phyloP scores from a whole-genome alignment of 768 basidiomycete species.

The Suillus decipiens region DNA sequence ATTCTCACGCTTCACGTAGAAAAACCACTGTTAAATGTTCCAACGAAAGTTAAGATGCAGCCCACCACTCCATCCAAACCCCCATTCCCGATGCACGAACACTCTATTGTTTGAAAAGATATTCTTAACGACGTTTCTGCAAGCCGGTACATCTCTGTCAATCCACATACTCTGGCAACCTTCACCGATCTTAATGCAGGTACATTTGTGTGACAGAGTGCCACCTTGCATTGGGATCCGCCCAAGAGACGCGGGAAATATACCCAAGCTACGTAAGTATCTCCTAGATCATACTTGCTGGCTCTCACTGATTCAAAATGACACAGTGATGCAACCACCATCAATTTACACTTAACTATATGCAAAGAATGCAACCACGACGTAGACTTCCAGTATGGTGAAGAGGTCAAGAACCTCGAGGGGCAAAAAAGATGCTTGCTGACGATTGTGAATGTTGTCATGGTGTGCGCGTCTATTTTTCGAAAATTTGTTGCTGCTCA shows the following conservation, averaged over 20 bases:
- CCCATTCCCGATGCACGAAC: not conserved
- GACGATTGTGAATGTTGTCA: conserved; percentile 83
- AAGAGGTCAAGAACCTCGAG: conserved; percentile 69
- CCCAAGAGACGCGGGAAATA: conserved; percentile 65
- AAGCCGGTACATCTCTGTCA: not conserved
- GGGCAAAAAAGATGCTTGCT: conserved; percentile 63
- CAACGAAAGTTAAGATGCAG: not conserved
- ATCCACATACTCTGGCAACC: not conserved
- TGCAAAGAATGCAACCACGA: conserved; percentile 68
- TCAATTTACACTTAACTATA: conserved; percentile 69
- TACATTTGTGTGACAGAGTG: conserved; percentile 1
- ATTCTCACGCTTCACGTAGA: not conserved
- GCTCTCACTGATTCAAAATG: conserved; percentile 5
- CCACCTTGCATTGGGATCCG: conserved; percentile 12
- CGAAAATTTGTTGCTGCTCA: not conserved
- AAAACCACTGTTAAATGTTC: not conserved
- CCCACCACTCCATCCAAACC: not conserved
- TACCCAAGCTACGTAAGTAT: conserved; percentile 41
- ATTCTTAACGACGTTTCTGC: not conserved
- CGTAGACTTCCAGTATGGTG: conserved; percentile 66
- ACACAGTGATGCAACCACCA: conserved; percentile 38
- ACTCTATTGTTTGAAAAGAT: not conserved
- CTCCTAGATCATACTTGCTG: not conserved
- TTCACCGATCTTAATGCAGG: not conserved
- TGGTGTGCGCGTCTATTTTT: conserved; percentile 56